phyloP scores from a whole-genome alignment of 768 basidiomycete genomes.

The Porphyrellus cyaneotinctus region DNA sequence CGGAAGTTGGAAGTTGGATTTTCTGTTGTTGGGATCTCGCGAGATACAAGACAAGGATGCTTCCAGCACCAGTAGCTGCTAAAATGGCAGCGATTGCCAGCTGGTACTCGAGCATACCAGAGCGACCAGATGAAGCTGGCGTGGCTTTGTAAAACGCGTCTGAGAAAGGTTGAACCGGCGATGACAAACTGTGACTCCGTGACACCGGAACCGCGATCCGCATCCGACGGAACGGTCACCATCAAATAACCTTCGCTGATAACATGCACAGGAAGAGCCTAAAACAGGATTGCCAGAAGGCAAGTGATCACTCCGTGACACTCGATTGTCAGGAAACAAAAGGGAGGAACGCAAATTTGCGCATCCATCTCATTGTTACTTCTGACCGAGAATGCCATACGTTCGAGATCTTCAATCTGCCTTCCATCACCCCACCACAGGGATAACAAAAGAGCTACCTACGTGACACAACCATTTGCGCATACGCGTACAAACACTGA shows the following conservation, averaged over 20 bases:
- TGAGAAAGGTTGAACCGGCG: background rate
- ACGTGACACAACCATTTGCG: too few relatives aligned
- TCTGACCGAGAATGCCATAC: too few relatives aligned
- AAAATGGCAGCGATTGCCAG: conserved; percentile 50
- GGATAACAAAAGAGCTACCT: too few relatives aligned
- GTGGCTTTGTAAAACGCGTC: background rate
- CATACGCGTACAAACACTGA: too few relatives aligned
- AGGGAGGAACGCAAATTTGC: too few relatives aligned
- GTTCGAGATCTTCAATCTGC: too few relatives aligned
- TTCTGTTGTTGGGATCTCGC: conserved; percentile 43
- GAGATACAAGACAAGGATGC: conserved; percentile 41
- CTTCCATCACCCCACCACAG: too few relatives aligned
- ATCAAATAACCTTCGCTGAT: background rate
- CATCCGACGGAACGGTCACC: background rate
- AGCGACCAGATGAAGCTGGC: background rate
- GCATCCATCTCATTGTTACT: too few relatives aligned
- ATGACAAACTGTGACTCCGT: background rate
- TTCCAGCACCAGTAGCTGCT: conserved; percentile 40
- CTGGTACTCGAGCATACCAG: conserved; percentile 57
- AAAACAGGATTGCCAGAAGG: too few relatives aligned
- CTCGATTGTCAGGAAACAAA: too few relatives aligned
- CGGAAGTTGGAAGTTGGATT: conserved; percentile 43
- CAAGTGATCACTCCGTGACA: too few relatives aligned
- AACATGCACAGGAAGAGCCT: too few relatives aligned
- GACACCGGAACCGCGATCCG: conserved; percentile 10